A percentile compares a stretch with the other conserved stretches of the same genome.
phyloP scores from a whole-genome alignment of 345 rosid species.

The Ceriops tagal region DNA sequence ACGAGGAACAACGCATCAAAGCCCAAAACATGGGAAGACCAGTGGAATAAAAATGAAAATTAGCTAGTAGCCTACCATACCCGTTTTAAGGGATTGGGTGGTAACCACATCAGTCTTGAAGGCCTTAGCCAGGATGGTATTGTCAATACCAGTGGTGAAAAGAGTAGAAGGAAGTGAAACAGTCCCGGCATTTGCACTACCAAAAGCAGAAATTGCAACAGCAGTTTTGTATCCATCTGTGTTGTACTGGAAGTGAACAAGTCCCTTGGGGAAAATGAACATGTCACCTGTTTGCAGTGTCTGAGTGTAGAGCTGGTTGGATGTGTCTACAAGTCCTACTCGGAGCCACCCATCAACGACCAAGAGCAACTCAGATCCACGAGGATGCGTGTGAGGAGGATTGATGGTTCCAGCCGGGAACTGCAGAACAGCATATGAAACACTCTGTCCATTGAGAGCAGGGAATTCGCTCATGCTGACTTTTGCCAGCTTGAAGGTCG shows the following conservation, averaged over 20 bases:
- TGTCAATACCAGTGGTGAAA: too few relatives aligned
- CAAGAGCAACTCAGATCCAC: constrained; percentile 30
- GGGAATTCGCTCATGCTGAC: constrained; percentile 35
- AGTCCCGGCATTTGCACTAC: too few relatives aligned
- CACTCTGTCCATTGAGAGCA: constrained; percentile 38
- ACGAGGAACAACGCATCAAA: too few relatives aligned
- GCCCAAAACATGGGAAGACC: too few relatives aligned
- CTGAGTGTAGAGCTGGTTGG: constrained; percentile 36
- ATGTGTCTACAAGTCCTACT: constrained; percentile 43
- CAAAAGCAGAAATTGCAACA: too few relatives aligned
- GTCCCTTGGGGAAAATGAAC: constrained; percentile 39
- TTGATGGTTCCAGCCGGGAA: constrained; percentile 23
- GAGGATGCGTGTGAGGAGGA: constrained; percentile 40
- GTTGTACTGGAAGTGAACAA: not conserved
- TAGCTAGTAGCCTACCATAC: too few relatives aligned
- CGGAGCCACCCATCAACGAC: constrained; percentile 23
- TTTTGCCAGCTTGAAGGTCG: constrained; percentile 21
- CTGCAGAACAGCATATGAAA: constrained; percentile 32
- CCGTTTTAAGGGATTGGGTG: too few relatives aligned
- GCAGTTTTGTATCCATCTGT: too few relatives aligned
- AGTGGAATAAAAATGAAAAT: too few relatives aligned
- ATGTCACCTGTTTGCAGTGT: constrained; percentile 28
- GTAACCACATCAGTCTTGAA: too few relatives aligned
- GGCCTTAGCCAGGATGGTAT: too few relatives aligned
- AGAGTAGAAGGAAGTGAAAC: too few relatives aligned